Evolutionary conservation across 1,284 basidiomycete species (phyloP).

Genomic region (Rhodotorula sp.): DNA sequence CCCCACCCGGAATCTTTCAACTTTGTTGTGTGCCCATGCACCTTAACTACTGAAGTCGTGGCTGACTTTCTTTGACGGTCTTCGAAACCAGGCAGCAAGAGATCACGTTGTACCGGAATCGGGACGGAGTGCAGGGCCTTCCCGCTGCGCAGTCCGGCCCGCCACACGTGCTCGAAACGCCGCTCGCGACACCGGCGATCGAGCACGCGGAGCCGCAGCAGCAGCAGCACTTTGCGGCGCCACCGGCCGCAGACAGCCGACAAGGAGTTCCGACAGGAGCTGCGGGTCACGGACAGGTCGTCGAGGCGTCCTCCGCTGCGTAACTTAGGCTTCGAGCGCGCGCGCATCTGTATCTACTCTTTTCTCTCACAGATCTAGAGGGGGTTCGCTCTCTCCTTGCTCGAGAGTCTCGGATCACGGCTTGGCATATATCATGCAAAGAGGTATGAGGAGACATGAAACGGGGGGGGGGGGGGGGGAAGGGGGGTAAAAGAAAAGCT

Average conservation of each 20-base stretch:
- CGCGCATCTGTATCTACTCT: no score
- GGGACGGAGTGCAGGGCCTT: constrained; percentile 7
- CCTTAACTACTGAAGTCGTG: no score
- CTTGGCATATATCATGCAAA: no score
- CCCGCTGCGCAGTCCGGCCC: not conserved
- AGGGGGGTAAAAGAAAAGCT: no score
- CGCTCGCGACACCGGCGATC: not conserved
- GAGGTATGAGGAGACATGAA: no score
- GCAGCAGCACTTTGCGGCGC: not conserved
- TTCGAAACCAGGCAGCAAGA: constrained; percentile 43
- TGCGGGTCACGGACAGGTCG: no score
- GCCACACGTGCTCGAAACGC: not conserved
- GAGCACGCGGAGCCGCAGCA: not conserved
- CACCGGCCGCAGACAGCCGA: not conserved
- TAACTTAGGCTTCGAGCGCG: no score
- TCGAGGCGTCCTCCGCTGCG: no score
- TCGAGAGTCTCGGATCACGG: no score
- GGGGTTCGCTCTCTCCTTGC: no score
- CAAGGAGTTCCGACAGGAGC: not conserved
- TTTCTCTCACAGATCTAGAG: no score
- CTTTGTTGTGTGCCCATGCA: not conserved
- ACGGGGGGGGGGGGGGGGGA: no score
- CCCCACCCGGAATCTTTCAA: not conserved
- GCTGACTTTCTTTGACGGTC: not conserved
- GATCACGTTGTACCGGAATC: constrained; percentile 44